phyloP scores from a whole-genome alignment of 2,329 filamentous ascomycete genomes.

The Daldinia eschscholtzii region DNA sequence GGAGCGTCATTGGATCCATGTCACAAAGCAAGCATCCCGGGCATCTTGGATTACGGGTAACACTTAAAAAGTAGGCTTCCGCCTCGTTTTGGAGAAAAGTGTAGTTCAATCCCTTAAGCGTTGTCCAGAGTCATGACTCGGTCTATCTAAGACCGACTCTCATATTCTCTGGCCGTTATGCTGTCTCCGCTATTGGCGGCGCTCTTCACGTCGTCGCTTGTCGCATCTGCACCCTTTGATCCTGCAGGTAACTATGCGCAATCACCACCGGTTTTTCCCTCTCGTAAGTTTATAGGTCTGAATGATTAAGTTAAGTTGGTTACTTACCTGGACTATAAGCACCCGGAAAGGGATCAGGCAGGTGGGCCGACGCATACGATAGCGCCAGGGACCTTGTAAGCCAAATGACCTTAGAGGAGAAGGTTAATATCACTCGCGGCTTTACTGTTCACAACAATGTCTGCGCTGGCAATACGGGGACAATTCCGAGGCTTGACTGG shows the following conservation, averaged over 20 bases:
- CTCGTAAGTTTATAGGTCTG: conserved; percentile 46
- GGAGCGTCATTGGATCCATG: conserved; percentile 37
- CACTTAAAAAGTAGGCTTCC: conserved; percentile 25
- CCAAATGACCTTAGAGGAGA: conserved; percentile 75
- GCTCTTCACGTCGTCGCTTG: conserved; percentile 36
- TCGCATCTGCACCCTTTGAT: conserved; percentile 22
- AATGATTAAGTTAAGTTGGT: neutral
- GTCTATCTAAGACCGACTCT: conserved; percentile 7
- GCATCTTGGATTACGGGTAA: conserved; percentile 12
- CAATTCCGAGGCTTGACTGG: conserved; percentile 60
- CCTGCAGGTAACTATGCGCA: conserved; percentile 43
- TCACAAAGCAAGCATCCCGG: conserved; percentile 23
- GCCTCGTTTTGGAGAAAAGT: conserved; percentile 11
- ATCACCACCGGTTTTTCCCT: conserved; percentile 50
- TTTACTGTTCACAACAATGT: conserved; percentile 60
- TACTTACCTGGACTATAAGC: conserved; percentile 45
- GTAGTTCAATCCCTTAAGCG: neutral
- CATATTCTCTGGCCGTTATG: conserved; percentile 36
- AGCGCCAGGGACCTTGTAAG: conserved; percentile 69
- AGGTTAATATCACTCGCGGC: conserved; percentile 65
- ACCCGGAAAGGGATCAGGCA: conserved; percentile 51
- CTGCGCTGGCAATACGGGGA: conserved; percentile 63
- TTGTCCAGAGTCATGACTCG: neutral
- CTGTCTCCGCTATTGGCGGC: conserved; percentile 29
- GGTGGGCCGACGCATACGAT: conserved; percentile 70